Evolutionary conservation across 164 flowering plant species (phyloP), one percentile per base, ranked within the genome.

Genomic region (Akebia trifoliata): DNA sequence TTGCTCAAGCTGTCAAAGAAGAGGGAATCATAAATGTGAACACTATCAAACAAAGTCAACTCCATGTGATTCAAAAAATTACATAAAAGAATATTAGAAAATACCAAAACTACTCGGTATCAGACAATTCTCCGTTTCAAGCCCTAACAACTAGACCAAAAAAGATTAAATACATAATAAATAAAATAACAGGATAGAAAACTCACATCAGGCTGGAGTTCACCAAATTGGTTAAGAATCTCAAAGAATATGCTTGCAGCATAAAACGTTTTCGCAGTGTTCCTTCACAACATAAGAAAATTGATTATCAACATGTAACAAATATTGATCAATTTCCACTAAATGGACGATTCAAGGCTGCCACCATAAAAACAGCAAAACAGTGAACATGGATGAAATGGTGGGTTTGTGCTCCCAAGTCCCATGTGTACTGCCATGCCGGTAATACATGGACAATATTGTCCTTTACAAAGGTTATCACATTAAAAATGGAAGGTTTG

Each of bases 171-270:
- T 11, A 14, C 5, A 17, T 6, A 21, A 10, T 7, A 18, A 46
- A 6, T 35, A 55, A 48, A 6, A 8, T 47, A 20, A 28, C 24
- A 37, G 31, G 17, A 54, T 26, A 21, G 32, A 43, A 60, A 59
- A 79, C 97, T 78, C 70, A 93, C 97, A 72, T 93, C 97, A 67
- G 97, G 90, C 70, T 74, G 89, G 73, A 85, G 74, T 51, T 79
- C 78, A 57, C 99, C 99, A 73, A 90, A 93, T 74, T 90, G 99
- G 62, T 75, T 85, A 36, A 93, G 70, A 60, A 90, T 86, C 80
- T 93, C 99, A 76, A 86, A 90, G 75, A 93, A 93, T 60, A 93
- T 86, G 77, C 99, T 93, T 25, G 99, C 99, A 35, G 99, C 99
- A 76, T 93, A 93, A 62, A 93, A 93, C 9, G 97, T 87, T 72